Percentiles rank a stretch among this genome's conserved stretches.
Evolutionary conservation across 2,329 filamentous ascomycete genomes (phyloP).

Genomic region (Passalora sequoiae): DNA sequence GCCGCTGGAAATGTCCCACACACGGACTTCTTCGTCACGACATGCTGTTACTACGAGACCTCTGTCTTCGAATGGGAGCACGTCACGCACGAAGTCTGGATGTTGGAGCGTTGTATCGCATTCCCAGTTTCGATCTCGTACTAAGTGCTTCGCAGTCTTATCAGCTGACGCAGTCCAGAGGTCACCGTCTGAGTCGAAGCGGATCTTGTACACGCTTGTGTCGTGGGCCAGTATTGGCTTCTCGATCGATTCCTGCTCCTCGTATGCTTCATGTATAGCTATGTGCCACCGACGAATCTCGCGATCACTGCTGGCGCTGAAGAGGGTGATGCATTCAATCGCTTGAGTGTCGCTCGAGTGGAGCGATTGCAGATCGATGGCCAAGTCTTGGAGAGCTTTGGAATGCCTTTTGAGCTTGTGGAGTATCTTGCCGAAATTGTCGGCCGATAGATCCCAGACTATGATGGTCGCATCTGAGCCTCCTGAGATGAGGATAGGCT

Average conservation of each 20-base stretch:
- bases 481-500: constrained; percentile 47
- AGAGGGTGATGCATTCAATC: constrained; percentile 55
- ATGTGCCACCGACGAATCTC: constrained; percentile 73
- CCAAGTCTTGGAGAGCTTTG: constrained; percentile 74
- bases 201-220: constrained; percentile 78
- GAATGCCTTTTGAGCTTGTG: constrained; percentile 73
- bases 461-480: constrained; percentile 50
- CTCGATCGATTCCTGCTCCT: constrained; percentile 46
- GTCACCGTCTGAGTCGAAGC: constrained; percentile 61
- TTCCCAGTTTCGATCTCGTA: constrained; percentile 62
- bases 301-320: constrained; percentile 63
- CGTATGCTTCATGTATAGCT: constrained; percentile 48
- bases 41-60: constrained; percentile 84
- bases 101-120: constrained; percentile 69
- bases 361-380: constrained; percentile 75
- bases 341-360: constrained; percentile 44
- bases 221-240: constrained; percentile 71
- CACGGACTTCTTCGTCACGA: constrained; percentile 81
- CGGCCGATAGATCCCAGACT: constrained; percentile 71
- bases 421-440: constrained; percentile 62
- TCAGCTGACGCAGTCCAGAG: constrained; percentile 93
- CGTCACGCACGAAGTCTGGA: constrained; percentile 82
- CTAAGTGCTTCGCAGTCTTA: constrained; percentile 76
- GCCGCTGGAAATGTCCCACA: constrained; percentile 62
- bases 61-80: constrained; percentile 59